Evolutionary conservation across 139 green algal genomes (phyloP).

Genomic region (Yamagishiella unicocca): DNA sequence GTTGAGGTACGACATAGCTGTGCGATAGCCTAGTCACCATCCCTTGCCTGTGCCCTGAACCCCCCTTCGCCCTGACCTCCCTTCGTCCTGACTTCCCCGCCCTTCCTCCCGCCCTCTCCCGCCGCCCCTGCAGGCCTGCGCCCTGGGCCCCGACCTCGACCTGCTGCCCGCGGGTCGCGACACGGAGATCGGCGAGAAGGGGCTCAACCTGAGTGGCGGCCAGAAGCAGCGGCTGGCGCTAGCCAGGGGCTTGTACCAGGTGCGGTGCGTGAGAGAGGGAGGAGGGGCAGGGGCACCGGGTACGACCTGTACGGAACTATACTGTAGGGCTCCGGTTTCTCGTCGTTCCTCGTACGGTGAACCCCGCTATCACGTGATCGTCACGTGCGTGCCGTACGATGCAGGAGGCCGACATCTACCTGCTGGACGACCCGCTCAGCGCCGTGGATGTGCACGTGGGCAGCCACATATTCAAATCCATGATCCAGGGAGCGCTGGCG

Average conservation of each 20-base stretch:
- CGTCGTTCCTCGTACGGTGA: too few species aligned
- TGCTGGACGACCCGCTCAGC: constrained; percentile 91
- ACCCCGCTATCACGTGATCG: too few species aligned
- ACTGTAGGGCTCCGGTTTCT: too few species aligned
- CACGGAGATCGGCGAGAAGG: constrained; percentile 85
- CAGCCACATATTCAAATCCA: constrained; percentile 63
- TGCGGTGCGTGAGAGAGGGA: background rate
- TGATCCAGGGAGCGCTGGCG: constrained; percentile 57
- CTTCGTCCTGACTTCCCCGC: too few species aligned
- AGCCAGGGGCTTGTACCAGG: constrained; percentile 43
- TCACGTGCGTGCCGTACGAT: too few species aligned
- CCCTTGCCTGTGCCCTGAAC: too few species aligned
- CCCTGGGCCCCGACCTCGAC: constrained; percentile 69
- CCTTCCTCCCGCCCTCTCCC: background rate
- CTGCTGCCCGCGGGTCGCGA: constrained; percentile 75
- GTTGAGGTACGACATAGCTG: constrained; percentile 26
- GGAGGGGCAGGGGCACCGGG: background rate
- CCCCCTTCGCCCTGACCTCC: too few species aligned
- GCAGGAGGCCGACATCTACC: constrained; percentile 69
- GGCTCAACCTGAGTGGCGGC: constrained; percentile 71
- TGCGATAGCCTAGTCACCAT: too few species aligned
- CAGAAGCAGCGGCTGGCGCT: constrained; percentile 66
- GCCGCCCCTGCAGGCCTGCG: constrained; percentile 5
- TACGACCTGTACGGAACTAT: too few species aligned
- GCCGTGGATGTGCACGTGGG: constrained; percentile 86